A percentile compares a stretch with the other conserved stretches of the same genome.
phyloP scores from a whole-genome alignment of 129 eudicot species.

The Calendula officinalis region DNA sequence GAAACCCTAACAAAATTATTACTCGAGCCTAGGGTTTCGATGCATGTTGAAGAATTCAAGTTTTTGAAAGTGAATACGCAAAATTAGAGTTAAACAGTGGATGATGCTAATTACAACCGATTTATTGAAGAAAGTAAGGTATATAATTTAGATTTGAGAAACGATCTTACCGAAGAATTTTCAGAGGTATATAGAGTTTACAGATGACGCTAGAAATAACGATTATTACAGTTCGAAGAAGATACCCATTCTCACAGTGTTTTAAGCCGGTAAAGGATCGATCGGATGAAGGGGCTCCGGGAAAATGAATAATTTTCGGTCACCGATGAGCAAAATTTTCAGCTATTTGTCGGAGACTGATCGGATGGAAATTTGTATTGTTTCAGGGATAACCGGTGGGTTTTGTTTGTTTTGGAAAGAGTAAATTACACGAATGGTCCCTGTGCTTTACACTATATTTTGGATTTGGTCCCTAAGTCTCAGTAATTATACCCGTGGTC shows the following conservation, averaged over 20 bases:
- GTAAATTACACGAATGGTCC: too few relatives aligned
- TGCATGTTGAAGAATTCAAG: constrained; percentile 12
- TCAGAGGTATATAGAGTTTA: constrained; percentile 28
- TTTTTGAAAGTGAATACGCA: neutral
- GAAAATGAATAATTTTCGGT: neutral
- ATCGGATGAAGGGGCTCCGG: constrained; percentile 8
- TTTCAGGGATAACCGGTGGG: constrained; percentile 14
- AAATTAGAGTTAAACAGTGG: constrained; percentile 8
- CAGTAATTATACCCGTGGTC: too few relatives aligned
- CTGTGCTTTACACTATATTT: too few relatives aligned
- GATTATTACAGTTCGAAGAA: constrained; percentile 16
- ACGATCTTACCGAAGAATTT: constrained; percentile 15
- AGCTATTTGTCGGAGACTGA: constrained; percentile 3
- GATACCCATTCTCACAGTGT: constrained; percentile 6
- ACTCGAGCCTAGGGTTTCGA: constrained; percentile 41
- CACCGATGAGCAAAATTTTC: neutral
- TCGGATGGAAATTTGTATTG: constrained; percentile 13
- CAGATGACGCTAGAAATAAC: constrained; percentile 10
- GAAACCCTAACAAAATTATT: constrained; percentile 32
- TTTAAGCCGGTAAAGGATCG: neutral
- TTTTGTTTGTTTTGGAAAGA: constrained; percentile 12
- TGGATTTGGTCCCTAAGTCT: neutral
- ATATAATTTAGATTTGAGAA: neutral
- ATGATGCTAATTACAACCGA: neutral
- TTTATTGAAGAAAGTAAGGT: neutral